These are phyloP conservation scores for Parietichytrium sp. DNA, from an alignment of 108 stramenopile genomes.

Conservation along the genomic window DNA sequence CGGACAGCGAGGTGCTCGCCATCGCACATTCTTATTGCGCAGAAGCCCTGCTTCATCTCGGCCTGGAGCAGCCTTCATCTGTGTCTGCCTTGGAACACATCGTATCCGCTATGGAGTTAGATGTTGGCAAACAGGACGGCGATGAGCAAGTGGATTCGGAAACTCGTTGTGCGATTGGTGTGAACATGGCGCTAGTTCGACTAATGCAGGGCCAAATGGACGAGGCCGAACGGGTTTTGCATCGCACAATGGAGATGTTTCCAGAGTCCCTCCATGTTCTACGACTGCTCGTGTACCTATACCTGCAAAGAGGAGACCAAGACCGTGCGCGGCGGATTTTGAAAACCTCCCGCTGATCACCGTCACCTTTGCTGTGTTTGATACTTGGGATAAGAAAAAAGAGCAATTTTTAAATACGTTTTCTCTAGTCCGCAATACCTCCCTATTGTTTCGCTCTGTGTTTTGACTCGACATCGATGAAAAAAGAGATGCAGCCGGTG, in stretches of 20 bases:
- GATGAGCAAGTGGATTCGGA: background rate
- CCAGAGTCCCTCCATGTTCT: background rate
- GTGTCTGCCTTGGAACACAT: slow-evolving; percentile 8
- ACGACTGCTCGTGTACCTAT: slow-evolving; percentile 32
- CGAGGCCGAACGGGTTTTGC: slow-evolving; percentile 11
- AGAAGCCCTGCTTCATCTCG: background rate
- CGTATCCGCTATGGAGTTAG: background rate
- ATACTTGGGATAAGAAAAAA: too few relatives aligned
- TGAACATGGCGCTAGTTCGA: background rate
- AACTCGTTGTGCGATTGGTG: background rate
- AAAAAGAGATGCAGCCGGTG: background rate
- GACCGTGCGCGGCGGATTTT: background rate
- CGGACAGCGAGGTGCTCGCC: background rate
- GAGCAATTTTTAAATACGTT: too few relatives aligned
- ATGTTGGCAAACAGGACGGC: background rate
- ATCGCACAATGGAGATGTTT: slow-evolving; percentile 3
- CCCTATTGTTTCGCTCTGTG: too few relatives aligned
- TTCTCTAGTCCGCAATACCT: too few relatives aligned
- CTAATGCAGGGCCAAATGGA: background rate
- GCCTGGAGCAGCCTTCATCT: background rate
- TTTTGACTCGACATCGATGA: too few relatives aligned
- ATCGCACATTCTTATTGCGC: slow-evolving; percentile 19
- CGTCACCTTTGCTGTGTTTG: too few relatives aligned
- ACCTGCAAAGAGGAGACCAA: background rate
- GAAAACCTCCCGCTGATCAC: slow-evolving; percentile 20